Conservation (phyloP, 23 red algal species). For the Chondrus crispus region DNA sequence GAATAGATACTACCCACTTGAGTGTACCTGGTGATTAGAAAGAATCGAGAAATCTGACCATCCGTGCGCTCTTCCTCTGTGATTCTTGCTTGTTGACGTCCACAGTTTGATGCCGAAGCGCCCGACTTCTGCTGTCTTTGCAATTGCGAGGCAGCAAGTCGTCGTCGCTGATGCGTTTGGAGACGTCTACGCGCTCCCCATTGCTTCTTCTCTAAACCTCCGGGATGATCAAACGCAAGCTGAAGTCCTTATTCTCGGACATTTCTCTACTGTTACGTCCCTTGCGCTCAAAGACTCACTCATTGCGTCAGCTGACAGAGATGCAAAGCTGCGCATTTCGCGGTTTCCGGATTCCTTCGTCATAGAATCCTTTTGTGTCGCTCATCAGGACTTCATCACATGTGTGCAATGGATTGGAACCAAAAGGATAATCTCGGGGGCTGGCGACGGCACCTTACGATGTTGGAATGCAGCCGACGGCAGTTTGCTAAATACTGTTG, state of each 20-base stretch:
- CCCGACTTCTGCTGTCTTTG: neutral
- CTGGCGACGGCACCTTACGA: neutral
- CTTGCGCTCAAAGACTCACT: neutral
- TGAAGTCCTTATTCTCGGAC: neutral
- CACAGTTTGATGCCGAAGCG: neutral
- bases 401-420: neutral
- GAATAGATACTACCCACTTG: neutral
- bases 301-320: constrained; percentile 13
- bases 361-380: constrained; percentile 11
- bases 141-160: neutral
- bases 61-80: neutral
- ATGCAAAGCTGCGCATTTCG: neutral
- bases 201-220: neutral
- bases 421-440: neutral
- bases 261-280: constrained; percentile 9
- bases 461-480: neutral
- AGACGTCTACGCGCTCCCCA: neutral
- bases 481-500: neutral
- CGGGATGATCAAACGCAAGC: neutral
- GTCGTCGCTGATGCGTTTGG: neutral
- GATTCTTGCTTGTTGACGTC: neutral
- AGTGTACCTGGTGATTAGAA: neutral
- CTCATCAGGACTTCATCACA: neutral
- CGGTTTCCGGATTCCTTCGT: constrained; percentile 9
- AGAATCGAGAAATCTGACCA: neutral